Evolutionary conservation across 108 stramenopile species (phyloP), one percentile per base, ranked within the genome.

Genomic region (Craspedostauros australis): DNA sequence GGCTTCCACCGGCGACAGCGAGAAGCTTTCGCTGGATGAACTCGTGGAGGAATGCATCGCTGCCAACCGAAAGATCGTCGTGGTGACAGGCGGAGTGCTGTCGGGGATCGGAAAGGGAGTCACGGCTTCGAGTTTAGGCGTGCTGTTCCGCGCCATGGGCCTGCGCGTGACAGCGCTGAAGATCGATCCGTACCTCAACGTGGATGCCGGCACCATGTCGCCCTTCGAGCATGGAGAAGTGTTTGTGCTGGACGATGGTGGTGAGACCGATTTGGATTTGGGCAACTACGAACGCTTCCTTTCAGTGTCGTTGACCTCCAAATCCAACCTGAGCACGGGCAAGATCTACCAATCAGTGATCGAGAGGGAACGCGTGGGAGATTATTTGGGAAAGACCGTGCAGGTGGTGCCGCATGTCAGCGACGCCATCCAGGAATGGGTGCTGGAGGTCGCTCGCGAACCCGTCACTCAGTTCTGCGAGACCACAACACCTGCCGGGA

Each of bases 221-320:
- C 97, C 97, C 0, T 94, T 94, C 65, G 97, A 98, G 54, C 92
- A 94, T 51, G 92, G 92, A 26, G 92, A 94, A 58, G 77, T 79
- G 7, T 98, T 96, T 59, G 95, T 98, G 7, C 58, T 98, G 33
- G 80, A 93, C 33, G 97, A 98, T 65, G 97, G 97, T 6, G 97
- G 97, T 7, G 97, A 98, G 60, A 86, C 90, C 12, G 97, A 98
- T 51, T 67, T 98, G 45, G 97, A 98, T 79, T 66, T 98, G 45
- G 97, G 97, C 14, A 98, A 98, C 62, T 98, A 98, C 57, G 97
- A 98, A 73, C 83, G 96, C 14, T 98, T 98, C 48, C 70, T 98
- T 47, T 73, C 73, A 30, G 73, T 96, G 7, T 64, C 60, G 39
- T 71, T 98, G 41, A 93, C 91, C 21, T 70, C 52, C 39, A 83